Base-by-base conservation (phyloP, 2,329 filamentous ascomycete genomes). In the Amylocarpus encephaloides region DNA sequence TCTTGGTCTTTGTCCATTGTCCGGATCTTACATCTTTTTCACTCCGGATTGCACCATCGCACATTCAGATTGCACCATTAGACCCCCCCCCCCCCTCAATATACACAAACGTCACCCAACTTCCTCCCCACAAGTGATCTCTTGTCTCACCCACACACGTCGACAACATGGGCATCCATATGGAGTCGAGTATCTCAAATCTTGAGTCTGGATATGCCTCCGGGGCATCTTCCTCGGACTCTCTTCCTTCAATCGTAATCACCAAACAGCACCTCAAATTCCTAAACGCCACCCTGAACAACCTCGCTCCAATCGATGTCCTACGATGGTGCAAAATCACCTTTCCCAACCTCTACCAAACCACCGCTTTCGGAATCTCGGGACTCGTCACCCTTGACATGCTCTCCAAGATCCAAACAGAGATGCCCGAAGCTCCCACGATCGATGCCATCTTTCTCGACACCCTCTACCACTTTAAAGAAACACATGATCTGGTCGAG, bases 301-400 rank as follows among this genome's bases (percentile, higher is more conserved):
- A 84, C 65, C 86, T 97, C 69, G 82, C 91, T 66, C 88, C 93
- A 54, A 77, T 92, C 78, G 92, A 96, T 58, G 86, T 97, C 62
- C 80, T 98, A 54, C 85, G 83, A 71, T 96, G 95, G 86, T 89
- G 85, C 76, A 86, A 92, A 66, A 84, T 87, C 62, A 86, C 92
- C 62, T 85, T 98, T 63, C 93, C 93, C 63, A 86, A 86, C 66
- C 81, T 97, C 40, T 96, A 82, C 73, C 88, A 93, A 70, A 88
- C 86, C 39, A 92, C 88, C 11, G 87, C 88, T 49, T 92, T 92
- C 65, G 87, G 87, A 47, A 71, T 92, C 55, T 88, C 86, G 1
- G 88, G 88, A 39, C 81, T 93, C 32, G 88, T 83, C 58, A 90
- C 86, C 52, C 76, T 93, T 65, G 88, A 94, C 70, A 91, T 93